Evolutionary conservation across 805 yeast genomes (phyloP).

Genomic region (Metschnikowia aberdeeniae): DNA sequence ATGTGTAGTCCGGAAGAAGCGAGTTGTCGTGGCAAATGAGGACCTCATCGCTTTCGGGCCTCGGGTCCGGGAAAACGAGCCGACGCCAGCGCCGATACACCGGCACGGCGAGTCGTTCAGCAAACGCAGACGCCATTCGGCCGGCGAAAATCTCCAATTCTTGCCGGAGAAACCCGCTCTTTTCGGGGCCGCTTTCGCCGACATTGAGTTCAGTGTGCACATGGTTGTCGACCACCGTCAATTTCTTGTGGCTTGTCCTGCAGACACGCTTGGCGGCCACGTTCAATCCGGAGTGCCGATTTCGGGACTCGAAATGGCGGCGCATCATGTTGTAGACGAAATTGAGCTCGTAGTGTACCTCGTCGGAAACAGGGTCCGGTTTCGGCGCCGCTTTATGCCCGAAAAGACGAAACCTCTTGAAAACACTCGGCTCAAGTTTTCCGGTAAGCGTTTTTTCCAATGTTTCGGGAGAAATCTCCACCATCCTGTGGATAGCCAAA

Average conservation of each 20-base stretch:
- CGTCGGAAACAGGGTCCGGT: slow-evolving; percentile 14
- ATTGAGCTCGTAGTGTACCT: slow-evolving; percentile 30
- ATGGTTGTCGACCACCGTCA: not conserved
- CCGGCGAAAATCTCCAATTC: slow-evolving; percentile 28
- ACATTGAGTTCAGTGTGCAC: slow-evolving; percentile 5
- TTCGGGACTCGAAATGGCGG: slow-evolving; percentile 30
- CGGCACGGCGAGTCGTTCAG: slow-evolving; percentile 17
- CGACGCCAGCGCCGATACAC: slow-evolving; percentile 17
- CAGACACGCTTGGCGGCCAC: slow-evolving; percentile 5
- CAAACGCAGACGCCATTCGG: slow-evolving; percentile 22
- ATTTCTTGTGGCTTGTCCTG: not conserved
- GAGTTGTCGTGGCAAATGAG: slow-evolving; percentile 32
- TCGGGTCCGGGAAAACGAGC: slow-evolving; percentile 2
- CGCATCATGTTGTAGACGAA: slow-evolving; percentile 30
- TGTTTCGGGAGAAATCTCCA: slow-evolving; percentile 19
- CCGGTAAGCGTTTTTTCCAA: slow-evolving; percentile 32
- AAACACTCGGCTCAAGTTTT: slow-evolving; percentile 16
- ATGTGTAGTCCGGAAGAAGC: slow-evolving; percentile 33
- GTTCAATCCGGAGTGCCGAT: slow-evolving; percentile 26
- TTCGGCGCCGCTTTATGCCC: slow-evolving; percentile 14
- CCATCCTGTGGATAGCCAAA: slow-evolving; percentile 19
- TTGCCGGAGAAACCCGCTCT: slow-evolving; percentile 19
- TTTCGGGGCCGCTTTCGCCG: slow-evolving; percentile 2
- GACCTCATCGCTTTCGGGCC: slow-evolving; percentile 22
- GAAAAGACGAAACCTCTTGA: slow-evolving; percentile 24